These are phyloP conservation scores for Selenicereus undatus DNA, from an alignment of 148 eudicot genomes.

Conservation along the genomic window DNA sequence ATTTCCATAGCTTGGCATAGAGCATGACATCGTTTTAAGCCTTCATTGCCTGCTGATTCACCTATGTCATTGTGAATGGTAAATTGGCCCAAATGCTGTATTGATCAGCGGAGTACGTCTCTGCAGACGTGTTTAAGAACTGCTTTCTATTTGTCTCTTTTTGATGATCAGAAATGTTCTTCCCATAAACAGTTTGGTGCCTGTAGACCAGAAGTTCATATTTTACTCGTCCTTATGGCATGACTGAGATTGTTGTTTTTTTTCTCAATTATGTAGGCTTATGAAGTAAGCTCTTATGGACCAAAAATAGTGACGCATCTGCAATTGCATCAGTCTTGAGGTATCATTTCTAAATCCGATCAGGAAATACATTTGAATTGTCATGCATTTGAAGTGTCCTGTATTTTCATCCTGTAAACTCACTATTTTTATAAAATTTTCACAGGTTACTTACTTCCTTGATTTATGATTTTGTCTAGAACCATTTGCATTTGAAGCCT, in stretches of 20 bases:
- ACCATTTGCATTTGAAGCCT: background rate
- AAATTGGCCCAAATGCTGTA: too few relatives aligned
- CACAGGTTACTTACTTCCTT: constrained; percentile 56
- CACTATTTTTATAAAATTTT: background rate
- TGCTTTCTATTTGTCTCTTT: background rate
- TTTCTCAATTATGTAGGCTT: constrained; percentile 38
- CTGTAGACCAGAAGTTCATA: background rate
- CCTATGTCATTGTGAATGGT: background rate
- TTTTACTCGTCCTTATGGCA: background rate
- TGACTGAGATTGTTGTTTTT: background rate
- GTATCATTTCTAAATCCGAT: constrained; percentile 24
- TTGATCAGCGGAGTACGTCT: too few relatives aligned
- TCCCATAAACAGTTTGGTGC: background rate
- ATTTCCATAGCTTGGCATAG: background rate
- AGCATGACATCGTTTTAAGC: background rate
- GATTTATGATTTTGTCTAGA: constrained; percentile 8
- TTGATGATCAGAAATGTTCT: background rate
- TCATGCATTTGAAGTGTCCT: background rate
- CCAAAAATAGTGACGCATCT: constrained; percentile 24
- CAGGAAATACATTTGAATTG: background rate
- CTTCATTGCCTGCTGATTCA: background rate
- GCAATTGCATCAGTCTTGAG: constrained; percentile 35
- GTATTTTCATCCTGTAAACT: background rate
- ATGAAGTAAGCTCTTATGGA: constrained; percentile 43
- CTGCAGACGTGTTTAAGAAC: too few relatives aligned